Conservation (phyloP, 352 stramenopile genomes). For the Phytophthora megakarya region DNA sequence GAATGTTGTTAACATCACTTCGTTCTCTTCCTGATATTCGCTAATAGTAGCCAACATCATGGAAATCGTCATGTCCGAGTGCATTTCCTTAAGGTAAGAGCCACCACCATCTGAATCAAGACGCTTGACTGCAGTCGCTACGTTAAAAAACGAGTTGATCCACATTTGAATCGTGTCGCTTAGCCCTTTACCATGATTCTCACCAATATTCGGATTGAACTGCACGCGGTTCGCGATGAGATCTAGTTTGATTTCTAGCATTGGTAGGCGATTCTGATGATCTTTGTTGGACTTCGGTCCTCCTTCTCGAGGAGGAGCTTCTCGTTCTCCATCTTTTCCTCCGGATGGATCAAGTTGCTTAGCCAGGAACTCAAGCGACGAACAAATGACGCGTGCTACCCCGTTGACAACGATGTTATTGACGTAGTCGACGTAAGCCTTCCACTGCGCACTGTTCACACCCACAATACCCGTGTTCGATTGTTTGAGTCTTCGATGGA, state of each 20-base stretch:
- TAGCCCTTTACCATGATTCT: constrained; percentile 93
- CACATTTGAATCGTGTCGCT: constrained; percentile 95
- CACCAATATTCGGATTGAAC: constrained; percentile 88
- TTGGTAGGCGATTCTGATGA: constrained; percentile 72
- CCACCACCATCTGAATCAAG: constrained; percentile 94
- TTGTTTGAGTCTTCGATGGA: constrained; percentile 96
- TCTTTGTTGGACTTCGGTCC: constrained; percentile 47
- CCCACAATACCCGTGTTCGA: constrained; percentile 94
- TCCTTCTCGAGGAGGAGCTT: constrained; percentile 37
- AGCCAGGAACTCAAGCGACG: constrained; percentile 90
- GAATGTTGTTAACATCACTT: constrained; percentile 92
- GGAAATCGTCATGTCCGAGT: constrained; percentile 95
- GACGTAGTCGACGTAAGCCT: constrained; percentile 97
- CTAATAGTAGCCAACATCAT: constrained; percentile 94
- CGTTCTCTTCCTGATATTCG: constrained; percentile 92
- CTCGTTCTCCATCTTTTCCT: constrained; percentile 38
- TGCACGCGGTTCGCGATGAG: constrained; percentile 88
- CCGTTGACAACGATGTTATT: constrained; percentile 97
- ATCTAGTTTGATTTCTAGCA: constrained; percentile 98
- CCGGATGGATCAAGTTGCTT: constrained; percentile 93
- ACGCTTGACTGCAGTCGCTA: constrained; percentile 95
- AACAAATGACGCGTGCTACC: constrained; percentile 88
- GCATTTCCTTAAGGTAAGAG: constrained; percentile 97
- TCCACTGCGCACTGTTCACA: constrained; percentile 96
- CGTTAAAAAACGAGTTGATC: constrained; percentile 97